Evolutionary conservation across 768 basidiomycete genomes (phyloP).

Genomic region (Lactarius vividus): DNA sequence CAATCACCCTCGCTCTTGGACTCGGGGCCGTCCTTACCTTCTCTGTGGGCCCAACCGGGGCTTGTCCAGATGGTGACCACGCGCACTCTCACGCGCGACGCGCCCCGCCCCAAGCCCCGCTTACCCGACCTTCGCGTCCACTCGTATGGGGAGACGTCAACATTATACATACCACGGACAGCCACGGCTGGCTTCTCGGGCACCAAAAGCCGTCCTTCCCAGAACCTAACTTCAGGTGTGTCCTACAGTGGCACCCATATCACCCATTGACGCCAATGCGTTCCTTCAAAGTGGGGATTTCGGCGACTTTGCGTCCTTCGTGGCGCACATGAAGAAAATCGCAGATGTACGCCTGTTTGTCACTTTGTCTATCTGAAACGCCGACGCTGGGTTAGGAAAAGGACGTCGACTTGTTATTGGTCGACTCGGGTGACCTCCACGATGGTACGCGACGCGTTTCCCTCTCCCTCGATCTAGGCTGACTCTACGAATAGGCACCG

Average conservation of each 20-base stretch:
- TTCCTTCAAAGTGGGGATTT: conserved; percentile 47
- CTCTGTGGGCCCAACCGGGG: conserved; percentile 21
- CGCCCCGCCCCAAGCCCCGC: conserved; percentile 40
- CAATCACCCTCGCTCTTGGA: conserved; percentile 15
- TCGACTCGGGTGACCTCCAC: conserved; percentile 79
- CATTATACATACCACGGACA: conserved; percentile 83
- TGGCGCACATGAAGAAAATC: conserved; percentile 73
- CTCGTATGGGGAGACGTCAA: conserved; percentile 90
- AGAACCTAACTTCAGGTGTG: conserved; percentile 69
- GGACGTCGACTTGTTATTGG: conserved; percentile 78
- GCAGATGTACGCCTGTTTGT: conserved; percentile 46
- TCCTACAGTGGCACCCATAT: too few relatives aligned
- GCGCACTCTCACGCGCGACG: conserved; percentile 38
- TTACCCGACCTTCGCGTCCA: conserved; percentile 59
- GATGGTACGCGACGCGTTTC: conserved; percentile 44
- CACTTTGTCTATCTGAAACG: neutral
- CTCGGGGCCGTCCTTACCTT: conserved; percentile 27
- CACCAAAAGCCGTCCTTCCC: conserved; percentile 74
- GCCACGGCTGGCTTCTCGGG: conserved; percentile 78
- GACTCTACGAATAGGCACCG: conserved; percentile 50
- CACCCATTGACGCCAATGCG: neutral
- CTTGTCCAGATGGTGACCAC: conserved; percentile 17
- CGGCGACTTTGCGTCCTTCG: conserved; percentile 88
- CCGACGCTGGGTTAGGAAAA: conserved; percentile 38
- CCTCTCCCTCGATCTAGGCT: conserved; percentile 7